These are phyloP conservation scores for Xylaria bambusicola DNA, from an alignment of 495 filamentous ascomycete species.

Conservation along the genomic window DNA sequence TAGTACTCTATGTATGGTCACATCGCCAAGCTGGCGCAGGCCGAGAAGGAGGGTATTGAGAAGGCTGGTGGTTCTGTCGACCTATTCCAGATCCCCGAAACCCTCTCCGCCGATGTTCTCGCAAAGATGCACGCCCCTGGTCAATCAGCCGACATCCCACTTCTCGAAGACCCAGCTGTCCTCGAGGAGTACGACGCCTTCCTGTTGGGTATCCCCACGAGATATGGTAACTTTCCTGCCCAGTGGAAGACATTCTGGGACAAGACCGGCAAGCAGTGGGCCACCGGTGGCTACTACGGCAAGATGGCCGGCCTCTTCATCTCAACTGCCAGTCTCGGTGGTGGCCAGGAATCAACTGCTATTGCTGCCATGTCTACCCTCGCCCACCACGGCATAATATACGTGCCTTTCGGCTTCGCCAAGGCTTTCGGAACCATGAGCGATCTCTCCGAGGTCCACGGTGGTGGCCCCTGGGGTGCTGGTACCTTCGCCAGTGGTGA, in stretches of 20 bases:
- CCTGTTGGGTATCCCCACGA: conserved; percentile 95
- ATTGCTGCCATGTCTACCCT: conserved; percentile 84
- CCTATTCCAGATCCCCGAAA: conserved; percentile 86
- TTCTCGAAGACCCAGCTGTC: conserved; percentile 60
- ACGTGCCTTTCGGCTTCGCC: conserved; percentile 91
- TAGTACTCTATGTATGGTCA: conserved; percentile 98
- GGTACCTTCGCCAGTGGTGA: conserved; percentile 84
- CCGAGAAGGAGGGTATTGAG: conserved; percentile 89
- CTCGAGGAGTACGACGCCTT: conserved; percentile 86
- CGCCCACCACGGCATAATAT: conserved; percentile 92
- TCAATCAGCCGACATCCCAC: conserved; percentile 67
- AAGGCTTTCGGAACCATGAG: conserved; percentile 68
- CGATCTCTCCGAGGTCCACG: conserved; percentile 74
- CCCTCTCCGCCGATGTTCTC: conserved; percentile 79
- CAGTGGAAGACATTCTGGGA: conserved; percentile 95
- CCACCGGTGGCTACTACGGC: conserved; percentile 72
- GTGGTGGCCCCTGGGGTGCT: conserved; percentile 90
- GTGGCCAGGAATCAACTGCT: conserved; percentile 90
- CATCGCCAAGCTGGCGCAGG: conserved; percentile 76
- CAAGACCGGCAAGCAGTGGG: conserved; percentile 74
- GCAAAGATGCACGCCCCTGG: conserved; percentile 80
- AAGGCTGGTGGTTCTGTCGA: conserved; percentile 77
- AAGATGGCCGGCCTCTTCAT: conserved; percentile 95
- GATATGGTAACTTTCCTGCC: conserved; percentile 96
- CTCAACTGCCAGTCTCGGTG: conserved; percentile 76